Base-by-base conservation (phyloP, 495 filamentous ascomycete species). In the Cercophora scortea region DNA sequence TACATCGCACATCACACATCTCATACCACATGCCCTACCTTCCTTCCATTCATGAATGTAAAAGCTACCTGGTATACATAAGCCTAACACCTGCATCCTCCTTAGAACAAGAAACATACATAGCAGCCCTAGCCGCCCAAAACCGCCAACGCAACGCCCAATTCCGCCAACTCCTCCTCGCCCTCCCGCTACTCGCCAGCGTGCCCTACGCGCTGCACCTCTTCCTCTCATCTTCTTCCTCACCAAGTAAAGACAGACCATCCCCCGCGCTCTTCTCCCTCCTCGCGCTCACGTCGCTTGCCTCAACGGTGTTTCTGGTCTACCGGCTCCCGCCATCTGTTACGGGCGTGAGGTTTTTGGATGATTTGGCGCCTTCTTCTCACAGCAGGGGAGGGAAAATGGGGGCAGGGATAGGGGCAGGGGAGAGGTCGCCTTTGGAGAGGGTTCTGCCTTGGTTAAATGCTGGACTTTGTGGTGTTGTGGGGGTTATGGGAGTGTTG, bases 101-200 rank as follows among this genome's bases (percentile, higher is more conserved):
- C 10, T 25, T 61, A 81, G 84, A 90, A 62, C 88, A 93, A 71
- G 88, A 90, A 59, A 64, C 69, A 45, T 68, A 90, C 0, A 90
- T 93, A 56, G 51, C 61, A 10, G 58, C 67, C 53, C 75, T 91
- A 16, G 63, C 75, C 35, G 45, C 39, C 15, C 71, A 85, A 58
- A 83, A 90, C 71, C 68, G 74, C 36, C 52, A 58, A 18, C 77
- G 76, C 48, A 87, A 87, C 63, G 70, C 67, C 10, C 68, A 79
- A 56, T 88, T 84, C 70, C 75, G 67, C 49, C 58, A 70, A 45
- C 52, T 78, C 32, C 83, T 90, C 53, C 73, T 86, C 54, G 57
- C 59, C 10, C 67, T 90, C 35, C 79, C 85, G 19, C 47, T 78
- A 39, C 42, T 81, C 32, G 69, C 77, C 50, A 55, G 70, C 2